Conservation (phyloP, 768 basidiomycete species). For the Artomyces pyxidatus region DNA sequence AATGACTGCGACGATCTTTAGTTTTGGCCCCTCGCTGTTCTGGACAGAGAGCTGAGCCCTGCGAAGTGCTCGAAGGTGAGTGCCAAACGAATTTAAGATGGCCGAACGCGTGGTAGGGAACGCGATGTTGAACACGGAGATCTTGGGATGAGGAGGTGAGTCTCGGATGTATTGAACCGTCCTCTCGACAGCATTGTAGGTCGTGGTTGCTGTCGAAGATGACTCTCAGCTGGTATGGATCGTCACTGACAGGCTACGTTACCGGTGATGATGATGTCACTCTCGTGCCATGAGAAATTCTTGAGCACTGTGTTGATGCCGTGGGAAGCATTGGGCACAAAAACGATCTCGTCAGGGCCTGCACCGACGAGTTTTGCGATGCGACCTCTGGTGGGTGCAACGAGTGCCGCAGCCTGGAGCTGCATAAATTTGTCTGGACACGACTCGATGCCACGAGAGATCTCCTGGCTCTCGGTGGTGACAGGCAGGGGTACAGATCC, state of each 20-base stretch:
- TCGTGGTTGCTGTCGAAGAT: conserved; percentile 37
- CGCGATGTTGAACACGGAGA: conserved; percentile 39
- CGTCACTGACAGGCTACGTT: background rate
- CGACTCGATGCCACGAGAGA: conserved; percentile 36
- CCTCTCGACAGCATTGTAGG: conserved; percentile 47
- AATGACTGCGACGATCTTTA: conserved; percentile 58
- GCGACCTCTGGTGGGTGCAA: conserved; percentile 33
- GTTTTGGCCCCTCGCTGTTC: conserved; percentile 17
- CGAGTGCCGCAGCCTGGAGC: conserved; percentile 25
- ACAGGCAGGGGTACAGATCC: conserved; percentile 51
- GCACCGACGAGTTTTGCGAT: conserved; percentile 44
- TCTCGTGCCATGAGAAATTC: conserved; percentile 60
- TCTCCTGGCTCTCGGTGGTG: conserved; percentile 32
- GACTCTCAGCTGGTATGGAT: background rate
- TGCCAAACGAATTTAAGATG: conserved; percentile 44
- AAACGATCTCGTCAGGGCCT: conserved; percentile 48
- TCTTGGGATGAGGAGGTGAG: conserved; percentile 40
- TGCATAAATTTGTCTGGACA: conserved; percentile 52
- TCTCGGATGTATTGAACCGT: conserved; percentile 50
- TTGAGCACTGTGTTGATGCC: conserved; percentile 59
- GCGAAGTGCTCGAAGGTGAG: conserved; percentile 27
- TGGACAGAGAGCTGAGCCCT: conserved; percentile 8
- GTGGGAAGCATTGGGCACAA: conserved; percentile 53
- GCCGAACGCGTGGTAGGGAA: conserved; percentile 51
- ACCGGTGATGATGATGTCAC: conserved; percentile 62